These are phyloP conservation scores for Leccinum subgranulosum DNA, from an alignment of 768 basidiomycete species.

Conservation along the genomic window DNA sequence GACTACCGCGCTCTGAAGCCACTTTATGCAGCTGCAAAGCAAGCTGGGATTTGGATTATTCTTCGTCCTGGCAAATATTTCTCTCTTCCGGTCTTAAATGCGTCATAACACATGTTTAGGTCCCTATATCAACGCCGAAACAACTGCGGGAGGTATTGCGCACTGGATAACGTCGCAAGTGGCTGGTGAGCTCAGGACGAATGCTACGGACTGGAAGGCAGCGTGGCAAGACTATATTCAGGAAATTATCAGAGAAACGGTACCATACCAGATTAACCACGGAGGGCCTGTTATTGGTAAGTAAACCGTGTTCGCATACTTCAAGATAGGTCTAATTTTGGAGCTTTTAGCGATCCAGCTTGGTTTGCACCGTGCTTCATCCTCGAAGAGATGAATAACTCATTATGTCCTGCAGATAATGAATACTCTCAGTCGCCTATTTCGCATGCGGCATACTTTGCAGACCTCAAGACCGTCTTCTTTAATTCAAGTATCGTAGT, in stretches of 20 bases:
- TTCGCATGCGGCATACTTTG: slow-evolving; percentile 55
- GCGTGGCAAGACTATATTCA: slow-evolving; percentile 75
- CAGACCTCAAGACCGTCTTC: slow-evolving; percentile 55
- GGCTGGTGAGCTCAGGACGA: slow-evolving; percentile 65
- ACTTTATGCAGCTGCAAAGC: slow-evolving; percentile 70
- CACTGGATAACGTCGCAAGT: slow-evolving; percentile 71
- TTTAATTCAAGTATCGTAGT: slow-evolving; percentile 57
- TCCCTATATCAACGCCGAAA: slow-evolving; percentile 73
- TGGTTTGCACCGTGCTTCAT: slow-evolving; percentile 34
- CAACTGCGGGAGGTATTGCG: slow-evolving; percentile 70
- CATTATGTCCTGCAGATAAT: slow-evolving; percentile 49
- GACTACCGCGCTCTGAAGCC: slow-evolving; percentile 67
- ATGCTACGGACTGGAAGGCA: slow-evolving; percentile 59
- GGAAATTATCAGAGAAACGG: slow-evolving; percentile 57
- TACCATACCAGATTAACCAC: slow-evolving; percentile 61
- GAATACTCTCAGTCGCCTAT: slow-evolving; percentile 59
- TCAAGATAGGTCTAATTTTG: background rate
- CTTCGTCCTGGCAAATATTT: slow-evolving; percentile 64
- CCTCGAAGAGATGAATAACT: background rate
- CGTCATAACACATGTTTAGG: slow-evolving; percentile 15
- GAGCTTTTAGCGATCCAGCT: slow-evolving; percentile 48
- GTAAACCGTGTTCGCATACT: slow-evolving; percentile 13
- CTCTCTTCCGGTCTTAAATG: background rate
- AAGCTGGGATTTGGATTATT: slow-evolving; percentile 74
- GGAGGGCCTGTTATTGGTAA: slow-evolving; percentile 76